A percentile compares a stretch with the other conserved stretches of the same genome.
phyloP scores from a whole-genome alignment of 805 yeast species.

The Hanseniaspora thailandica region DNA sequence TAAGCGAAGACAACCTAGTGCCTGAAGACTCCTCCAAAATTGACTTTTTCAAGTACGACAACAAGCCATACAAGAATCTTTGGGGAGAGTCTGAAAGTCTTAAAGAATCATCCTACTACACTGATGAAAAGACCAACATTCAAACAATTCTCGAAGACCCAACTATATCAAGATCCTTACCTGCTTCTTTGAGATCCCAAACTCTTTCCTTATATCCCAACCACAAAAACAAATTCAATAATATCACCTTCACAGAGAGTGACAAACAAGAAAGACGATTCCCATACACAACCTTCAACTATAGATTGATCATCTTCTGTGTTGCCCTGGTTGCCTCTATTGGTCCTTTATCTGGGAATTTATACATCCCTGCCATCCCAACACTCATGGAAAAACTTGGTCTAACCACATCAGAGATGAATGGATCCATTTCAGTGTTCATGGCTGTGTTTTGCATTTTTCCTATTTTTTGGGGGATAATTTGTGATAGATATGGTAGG shows the following conservation, averaged over 20 bases:
- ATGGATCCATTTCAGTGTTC: slow-evolving; percentile 47
- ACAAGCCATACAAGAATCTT: neutral
- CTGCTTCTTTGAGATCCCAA: neutral
- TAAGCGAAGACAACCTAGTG: neutral
- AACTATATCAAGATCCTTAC: neutral
- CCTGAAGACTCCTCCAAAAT: neutral
- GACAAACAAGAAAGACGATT: neutral
- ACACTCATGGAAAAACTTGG: slow-evolving; percentile 33
- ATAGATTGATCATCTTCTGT: neutral
- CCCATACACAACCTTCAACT: slow-evolving; percentile 3
- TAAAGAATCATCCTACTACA: neutral
- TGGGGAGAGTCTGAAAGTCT: neutral
- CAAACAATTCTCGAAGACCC: neutral
- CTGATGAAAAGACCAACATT: neutral
- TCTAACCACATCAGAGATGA: slow-evolving; percentile 34
- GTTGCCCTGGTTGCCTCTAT: slow-evolving; percentile 12
- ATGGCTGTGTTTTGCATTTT: slow-evolving; percentile 47
- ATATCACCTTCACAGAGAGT: neutral
- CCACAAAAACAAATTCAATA: neutral
- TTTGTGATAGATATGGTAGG: slow-evolving; percentile 50
- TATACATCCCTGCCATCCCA: slow-evolving; percentile 45
- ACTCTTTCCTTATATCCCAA: neutral
- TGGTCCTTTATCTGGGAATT: slow-evolving; percentile 48
- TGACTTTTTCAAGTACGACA: neutral
- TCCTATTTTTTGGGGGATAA: slow-evolving; percentile 45